phyloP scores from a whole-genome alignment of 2,329 filamentous ascomycete genomes.

The Basipetospora sp. region DNA sequence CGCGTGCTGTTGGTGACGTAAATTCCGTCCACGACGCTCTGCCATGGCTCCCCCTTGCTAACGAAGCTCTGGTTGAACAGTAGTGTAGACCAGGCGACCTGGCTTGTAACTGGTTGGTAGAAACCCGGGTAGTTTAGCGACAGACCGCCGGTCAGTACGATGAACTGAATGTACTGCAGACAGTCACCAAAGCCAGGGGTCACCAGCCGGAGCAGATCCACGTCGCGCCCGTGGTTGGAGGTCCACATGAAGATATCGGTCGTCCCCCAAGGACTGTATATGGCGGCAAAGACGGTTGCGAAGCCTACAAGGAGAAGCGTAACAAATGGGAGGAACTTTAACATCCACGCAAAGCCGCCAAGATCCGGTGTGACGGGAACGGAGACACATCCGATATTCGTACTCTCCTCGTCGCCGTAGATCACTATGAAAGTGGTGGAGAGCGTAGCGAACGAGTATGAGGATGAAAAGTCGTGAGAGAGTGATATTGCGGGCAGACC shows the following conservation, averaged over 20 bases:
- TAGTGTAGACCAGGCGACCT: conserved; percentile 73
- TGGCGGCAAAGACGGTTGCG: conserved; percentile 69
- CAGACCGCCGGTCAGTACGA: conserved; percentile 73
- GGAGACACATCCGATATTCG: conserved; percentile 63
- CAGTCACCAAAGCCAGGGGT: conserved; percentile 95
- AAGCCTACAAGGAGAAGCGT: conserved; percentile 67
- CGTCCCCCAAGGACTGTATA: conserved; percentile 88
- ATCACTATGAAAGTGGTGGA: conserved; percentile 57
- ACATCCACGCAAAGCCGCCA: conserved; percentile 50
- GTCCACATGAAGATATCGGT: conserved; percentile 86
- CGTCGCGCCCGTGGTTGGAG: conserved; percentile 92
- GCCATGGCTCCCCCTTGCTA: conserved; percentile 47
- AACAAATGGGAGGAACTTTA: conserved; percentile 63
- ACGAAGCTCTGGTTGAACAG: conserved; percentile 91
- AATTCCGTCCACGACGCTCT: conserved; percentile 67
- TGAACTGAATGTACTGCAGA: conserved; percentile 89
- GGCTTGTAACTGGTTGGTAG: conserved; percentile 81
- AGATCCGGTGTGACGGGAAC: conserved; percentile 74
- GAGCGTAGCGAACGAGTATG: conserved; percentile 76
- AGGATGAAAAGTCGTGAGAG: conserved; percentile 59
- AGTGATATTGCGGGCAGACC: conserved; percentile 59
- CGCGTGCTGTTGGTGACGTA: conserved; percentile 66
- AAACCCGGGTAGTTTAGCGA: conserved; percentile 84
- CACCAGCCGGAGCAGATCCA: conserved; percentile 77
- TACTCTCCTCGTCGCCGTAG: conserved; percentile 51